Evolutionary conservation across 2,329 filamentous ascomycete genomes (phyloP), one percentile per base, ranked within the genome.

Genomic region (Lachnellula hyalina): DNA sequence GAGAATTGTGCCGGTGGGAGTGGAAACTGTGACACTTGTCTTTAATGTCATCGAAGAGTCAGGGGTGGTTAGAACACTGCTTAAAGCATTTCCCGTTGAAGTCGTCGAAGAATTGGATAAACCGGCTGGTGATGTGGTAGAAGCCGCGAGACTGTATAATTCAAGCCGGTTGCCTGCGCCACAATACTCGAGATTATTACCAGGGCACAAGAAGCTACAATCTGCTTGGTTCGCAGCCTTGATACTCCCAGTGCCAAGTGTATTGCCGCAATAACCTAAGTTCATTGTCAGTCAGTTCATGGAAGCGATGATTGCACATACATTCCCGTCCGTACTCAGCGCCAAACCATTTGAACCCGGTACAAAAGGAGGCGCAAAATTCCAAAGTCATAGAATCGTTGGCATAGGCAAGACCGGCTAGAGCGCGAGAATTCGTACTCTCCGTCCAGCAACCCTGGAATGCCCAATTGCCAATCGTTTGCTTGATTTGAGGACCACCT

Each of bases 301-400:
- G 19, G 6, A 1, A 9, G 5, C 36, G 47, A 34, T 60, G 66
- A 61, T 19, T 32, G 9, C 19, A 56, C 57, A 46, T 40, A 51
- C 71, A 73, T 60, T 73, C 70, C 45, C 65, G 54, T 35, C 65
- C 64, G 59, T 72, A 75, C 54, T 75, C 73, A 7, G 72, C 66
- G 41, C 72, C 73, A 28, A 70, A 71, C 56, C 67, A 71, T 2
- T 54, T 63, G 36, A 67, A 71, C 1, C 62, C 65, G 6, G 51
- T 49, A 47, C 67, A 72, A 41, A 67, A 63, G 0, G 57, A 46
- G 14, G 61, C 62, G 47, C 71, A 73, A 8, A 56, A 62, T 49
- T 72, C 66, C 44, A 71, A 58, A 4, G 68, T 68, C 68, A 70
- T 70, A n/a, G 54, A 49, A 51, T 67, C 59, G 34, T 56, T 51